phyloP scores from a whole-genome alignment of 2,329 filamentous ascomycete species.

The Furcasterigmium furcatum region DNA sequence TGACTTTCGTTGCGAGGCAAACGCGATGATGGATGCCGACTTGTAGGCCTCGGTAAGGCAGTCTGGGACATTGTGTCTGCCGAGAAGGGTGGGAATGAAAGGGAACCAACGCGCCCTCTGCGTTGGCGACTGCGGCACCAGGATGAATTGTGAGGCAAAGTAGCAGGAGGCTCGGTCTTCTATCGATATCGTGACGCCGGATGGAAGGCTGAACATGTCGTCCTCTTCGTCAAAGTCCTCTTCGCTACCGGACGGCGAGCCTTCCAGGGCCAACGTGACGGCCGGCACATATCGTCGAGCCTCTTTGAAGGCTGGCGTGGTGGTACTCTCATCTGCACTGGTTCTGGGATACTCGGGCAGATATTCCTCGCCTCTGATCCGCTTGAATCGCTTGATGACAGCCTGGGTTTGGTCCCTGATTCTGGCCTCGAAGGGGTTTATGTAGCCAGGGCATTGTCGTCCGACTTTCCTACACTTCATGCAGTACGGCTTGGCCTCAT shows the following conservation, averaged over 20 bases:
- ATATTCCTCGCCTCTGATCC: constrained; percentile 10
- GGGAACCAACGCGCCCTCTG: constrained; percentile 9
- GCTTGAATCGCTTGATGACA: constrained; percentile 15
- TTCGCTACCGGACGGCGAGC: neutral
- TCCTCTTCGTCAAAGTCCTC: constrained; percentile 7
- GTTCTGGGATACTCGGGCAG: too few relatives aligned
- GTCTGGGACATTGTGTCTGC: constrained; percentile 9
- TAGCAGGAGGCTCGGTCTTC: constrained; percentile 12
- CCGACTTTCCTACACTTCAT: constrained; percentile 18
- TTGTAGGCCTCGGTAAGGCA: constrained; percentile 12
- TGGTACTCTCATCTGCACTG: too few relatives aligned
- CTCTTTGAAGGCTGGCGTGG: too few relatives aligned
- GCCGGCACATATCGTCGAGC: neutral
- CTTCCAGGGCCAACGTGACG: neutral
- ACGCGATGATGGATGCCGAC: constrained; percentile 10
- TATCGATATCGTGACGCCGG: constrained; percentile 7
- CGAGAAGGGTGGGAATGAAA: constrained; percentile 10
- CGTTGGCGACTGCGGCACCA: constrained; percentile 6
- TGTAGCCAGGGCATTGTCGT: constrained; percentile 18
- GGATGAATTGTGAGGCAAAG: constrained; percentile 13
- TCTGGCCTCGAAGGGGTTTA: constrained; percentile 18
- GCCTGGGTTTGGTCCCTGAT: constrained; percentile 19
- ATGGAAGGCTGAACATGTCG: constrained; percentile 5
- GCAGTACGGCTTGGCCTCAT: constrained; percentile 18
- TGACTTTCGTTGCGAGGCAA: constrained; percentile 7